phyloP scores from a whole-genome alignment of 73 alveolate genomes.

The Symbiodinium pilosum region DNA sequence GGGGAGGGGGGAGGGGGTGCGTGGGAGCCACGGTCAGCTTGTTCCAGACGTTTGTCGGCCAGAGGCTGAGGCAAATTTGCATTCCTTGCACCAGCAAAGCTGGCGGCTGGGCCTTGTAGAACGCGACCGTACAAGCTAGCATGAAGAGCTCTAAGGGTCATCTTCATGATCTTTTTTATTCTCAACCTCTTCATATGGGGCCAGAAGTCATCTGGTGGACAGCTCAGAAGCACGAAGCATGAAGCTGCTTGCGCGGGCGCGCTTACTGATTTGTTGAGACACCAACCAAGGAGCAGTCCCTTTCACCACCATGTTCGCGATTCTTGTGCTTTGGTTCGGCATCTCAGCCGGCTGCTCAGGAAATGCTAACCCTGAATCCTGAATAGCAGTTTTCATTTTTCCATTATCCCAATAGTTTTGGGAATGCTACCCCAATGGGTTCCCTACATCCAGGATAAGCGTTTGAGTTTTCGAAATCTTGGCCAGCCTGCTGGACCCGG shows the following conservation, averaged over 20 bases:
- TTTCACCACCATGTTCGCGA: constrained; percentile 84
- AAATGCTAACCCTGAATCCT: no score
- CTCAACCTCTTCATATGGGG: constrained; percentile 88
- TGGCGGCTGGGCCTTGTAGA: not conserved
- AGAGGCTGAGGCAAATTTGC: no score
- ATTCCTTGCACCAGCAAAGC: not conserved
- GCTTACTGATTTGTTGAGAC: not conserved
- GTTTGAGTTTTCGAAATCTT: no score
- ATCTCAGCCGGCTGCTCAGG: constrained; percentile 41
- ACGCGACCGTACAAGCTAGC: not conserved
- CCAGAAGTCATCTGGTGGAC: constrained; percentile 46
- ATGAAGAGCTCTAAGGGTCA: constrained; percentile 18
- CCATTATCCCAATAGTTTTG: no score
- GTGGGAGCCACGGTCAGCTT: no score
- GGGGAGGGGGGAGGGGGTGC: no score
- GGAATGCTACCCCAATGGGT: no score
- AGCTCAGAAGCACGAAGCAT: not conserved
- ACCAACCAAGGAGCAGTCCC: constrained; percentile 91
- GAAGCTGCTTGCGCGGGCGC: not conserved
- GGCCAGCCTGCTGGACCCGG: no score
- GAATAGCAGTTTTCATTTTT: no score
- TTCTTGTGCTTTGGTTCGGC: constrained; percentile 87
- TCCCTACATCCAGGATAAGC: no score
- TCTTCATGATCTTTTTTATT: constrained; percentile 58
- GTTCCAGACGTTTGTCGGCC: no score